phyloP scores from a whole-genome alignment of 306 rosid genomes.

The Medicago truncatula region DNA sequence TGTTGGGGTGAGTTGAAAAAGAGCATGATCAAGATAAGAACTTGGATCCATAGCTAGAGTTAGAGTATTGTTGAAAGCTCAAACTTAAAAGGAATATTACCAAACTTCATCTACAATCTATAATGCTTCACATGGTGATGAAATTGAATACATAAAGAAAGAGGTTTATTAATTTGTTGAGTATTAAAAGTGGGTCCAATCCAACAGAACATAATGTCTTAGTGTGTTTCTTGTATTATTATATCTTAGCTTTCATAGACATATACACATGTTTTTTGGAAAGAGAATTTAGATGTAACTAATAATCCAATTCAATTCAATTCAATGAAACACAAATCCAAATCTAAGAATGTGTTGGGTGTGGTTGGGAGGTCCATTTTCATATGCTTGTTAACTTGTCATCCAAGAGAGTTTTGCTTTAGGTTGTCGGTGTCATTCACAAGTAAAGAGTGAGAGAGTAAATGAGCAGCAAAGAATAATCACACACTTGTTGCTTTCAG shows the following conservation, averaged over 20 bases:
- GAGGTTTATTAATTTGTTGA: conserved; percentile 44
- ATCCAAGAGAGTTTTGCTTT: conserved; percentile 43
- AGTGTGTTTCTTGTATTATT: conserved; percentile 14
- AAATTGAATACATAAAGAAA: conserved; percentile 51
- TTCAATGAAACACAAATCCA: neutral
- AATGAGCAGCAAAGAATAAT: conserved; percentile 65
- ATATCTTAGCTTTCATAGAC: conserved; percentile 2
- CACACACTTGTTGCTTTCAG: conserved; percentile 39
- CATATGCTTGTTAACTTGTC: conserved; percentile 47
- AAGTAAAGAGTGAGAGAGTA: conserved; percentile 43
- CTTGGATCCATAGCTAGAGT: conserved; percentile 70
- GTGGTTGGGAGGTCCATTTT: conserved; percentile 49
- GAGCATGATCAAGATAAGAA: conserved; percentile 85
- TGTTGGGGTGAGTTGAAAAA: conserved; percentile 99
- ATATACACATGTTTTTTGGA: conserved; percentile 13
- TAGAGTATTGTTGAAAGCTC: conserved; percentile 29
- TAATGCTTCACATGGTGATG: conserved; percentile 45
- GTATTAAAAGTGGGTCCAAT: conserved; percentile 70
- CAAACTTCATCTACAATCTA: conserved; percentile 6
- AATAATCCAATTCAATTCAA: neutral
- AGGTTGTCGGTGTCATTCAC: conserved; percentile 53
- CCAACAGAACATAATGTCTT: conserved; percentile 50
- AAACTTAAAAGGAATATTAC: conserved; percentile 30
- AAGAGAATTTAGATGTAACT: neutral
- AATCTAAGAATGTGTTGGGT: conserved; percentile 39